phyloP scores from a whole-genome alignment of 129 eudicot species.

The sunflower (Helianthus annuus) region DNA sequence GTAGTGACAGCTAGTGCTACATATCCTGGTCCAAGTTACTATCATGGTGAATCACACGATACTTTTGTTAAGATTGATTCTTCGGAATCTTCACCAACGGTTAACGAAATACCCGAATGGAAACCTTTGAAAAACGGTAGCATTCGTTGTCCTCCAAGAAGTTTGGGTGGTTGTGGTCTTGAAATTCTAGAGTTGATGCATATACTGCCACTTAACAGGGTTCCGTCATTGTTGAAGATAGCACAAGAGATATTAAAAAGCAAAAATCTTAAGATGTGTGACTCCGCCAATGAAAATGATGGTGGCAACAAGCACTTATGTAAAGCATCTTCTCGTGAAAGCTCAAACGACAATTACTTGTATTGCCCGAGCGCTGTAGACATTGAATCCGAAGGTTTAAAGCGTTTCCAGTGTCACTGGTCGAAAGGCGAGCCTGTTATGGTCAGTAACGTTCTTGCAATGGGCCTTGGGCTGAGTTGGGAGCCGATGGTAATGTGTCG shows the following conservation, averaged over 20 bases:
- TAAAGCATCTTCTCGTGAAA: conserved; percentile 52
- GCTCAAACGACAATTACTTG: conserved; percentile 45
- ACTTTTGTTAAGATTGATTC: too few relatives aligned
- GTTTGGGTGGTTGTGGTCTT: conserved; percentile 51
- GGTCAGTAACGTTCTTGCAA: conserved; percentile 59
- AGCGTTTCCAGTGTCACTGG: conserved; percentile 69
- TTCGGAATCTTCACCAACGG: not conserved
- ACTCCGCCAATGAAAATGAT: conserved; percentile 4
- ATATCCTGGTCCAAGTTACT: too few relatives aligned
- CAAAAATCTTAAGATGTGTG: conserved; percentile 6
- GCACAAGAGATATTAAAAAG: conserved; percentile 33
- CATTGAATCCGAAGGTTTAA: conserved; percentile 39
- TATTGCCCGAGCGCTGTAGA: conserved; percentile 55
- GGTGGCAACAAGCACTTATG: conserved; percentile 12
- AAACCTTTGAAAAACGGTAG: conserved; percentile 43
- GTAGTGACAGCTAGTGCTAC: not conserved
- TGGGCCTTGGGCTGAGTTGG: conserved; percentile 66
- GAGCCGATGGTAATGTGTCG: conserved; percentile 92
- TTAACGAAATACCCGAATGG: conserved; percentile 40
- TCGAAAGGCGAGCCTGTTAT: conserved; percentile 63
- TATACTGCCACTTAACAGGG: conserved; percentile 15
- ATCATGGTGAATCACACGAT: too few relatives aligned
- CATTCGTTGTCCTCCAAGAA: conserved; percentile 47
- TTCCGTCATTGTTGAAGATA: conserved; percentile 39
- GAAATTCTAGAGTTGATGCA: conserved; percentile 44